Evolutionary conservation across 495 filamentous ascomycete species (phyloP).

Genomic region (Geoglossum glabrum): DNA sequence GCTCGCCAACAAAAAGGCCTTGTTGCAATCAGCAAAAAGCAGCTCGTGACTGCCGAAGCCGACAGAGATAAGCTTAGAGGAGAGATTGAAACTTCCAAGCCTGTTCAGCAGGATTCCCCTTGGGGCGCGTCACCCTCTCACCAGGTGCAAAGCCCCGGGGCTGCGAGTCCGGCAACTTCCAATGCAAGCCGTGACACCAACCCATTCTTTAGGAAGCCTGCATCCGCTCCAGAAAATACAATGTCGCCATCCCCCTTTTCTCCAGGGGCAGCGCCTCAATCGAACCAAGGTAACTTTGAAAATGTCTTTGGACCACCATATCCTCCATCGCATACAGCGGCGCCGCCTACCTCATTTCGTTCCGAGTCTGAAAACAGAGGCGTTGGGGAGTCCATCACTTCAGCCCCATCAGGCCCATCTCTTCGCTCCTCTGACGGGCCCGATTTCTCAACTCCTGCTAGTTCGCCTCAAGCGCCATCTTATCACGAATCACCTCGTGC

Average conservation of each 20-base stretch:
- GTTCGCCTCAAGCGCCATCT: constrained; percentile 33
- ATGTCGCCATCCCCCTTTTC: constrained; percentile 31
- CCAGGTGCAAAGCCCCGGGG: constrained; percentile 19
- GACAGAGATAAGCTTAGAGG: constrained; percentile 68
- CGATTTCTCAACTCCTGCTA: constrained; percentile 35
- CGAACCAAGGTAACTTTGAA: constrained; percentile 58
- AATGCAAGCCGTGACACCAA: constrained; percentile 63
- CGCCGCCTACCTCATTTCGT: constrained; percentile 41
- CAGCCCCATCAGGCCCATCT: constrained; percentile 20
- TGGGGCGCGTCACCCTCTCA: constrained; percentile 7
- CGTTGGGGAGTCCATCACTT: constrained; percentile 15
- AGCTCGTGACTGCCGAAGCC: constrained; percentile 68
- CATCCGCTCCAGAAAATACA: constrained; percentile 41
- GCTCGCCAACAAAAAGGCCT: constrained; percentile 87
- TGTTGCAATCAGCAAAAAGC: constrained; percentile 95
- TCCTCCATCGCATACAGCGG: constrained; percentile 17
- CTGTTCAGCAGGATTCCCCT: constrained; percentile 19
- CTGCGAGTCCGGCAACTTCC: constrained; percentile 51
- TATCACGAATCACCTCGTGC: constrained; percentile 31
- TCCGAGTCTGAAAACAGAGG: constrained; percentile 26
- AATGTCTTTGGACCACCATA: constrained; percentile 66
- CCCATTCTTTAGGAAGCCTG: constrained; percentile 66
- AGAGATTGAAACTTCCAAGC: constrained; percentile 33
- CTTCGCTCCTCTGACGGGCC: constrained; percentile 10
- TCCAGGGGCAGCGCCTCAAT: constrained; percentile 23